Evolutionary conservation across 805 yeast species (phyloP).

Genomic region (Candida parachauliodes): DNA sequence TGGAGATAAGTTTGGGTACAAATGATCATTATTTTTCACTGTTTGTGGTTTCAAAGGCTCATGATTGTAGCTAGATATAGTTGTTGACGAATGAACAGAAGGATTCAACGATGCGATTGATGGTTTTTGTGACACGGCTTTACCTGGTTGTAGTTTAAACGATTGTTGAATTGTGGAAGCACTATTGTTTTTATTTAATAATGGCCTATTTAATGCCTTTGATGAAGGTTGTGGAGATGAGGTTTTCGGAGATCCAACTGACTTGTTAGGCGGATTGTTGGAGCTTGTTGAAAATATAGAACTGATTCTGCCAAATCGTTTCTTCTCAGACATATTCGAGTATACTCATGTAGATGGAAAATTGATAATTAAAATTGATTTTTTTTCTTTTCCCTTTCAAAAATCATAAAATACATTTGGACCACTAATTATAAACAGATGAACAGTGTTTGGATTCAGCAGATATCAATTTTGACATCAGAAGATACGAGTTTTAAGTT

Average conservation of each 20-base stretch:
- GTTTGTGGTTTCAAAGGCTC: background rate
- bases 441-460: no score
- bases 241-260: background rate
- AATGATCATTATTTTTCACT: background rate
- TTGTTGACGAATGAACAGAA: background rate
- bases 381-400: no score
- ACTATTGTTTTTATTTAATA: background rate
- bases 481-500: no score
- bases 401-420: no score
- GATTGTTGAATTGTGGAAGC: background rate
- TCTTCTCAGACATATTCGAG: conserved; percentile 13
- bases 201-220: conserved; percentile 5
- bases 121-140: background rate
- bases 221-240: conserved; percentile 2
- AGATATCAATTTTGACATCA: no score
- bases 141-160: conserved; percentile 1
- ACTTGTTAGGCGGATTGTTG: conserved; percentile 7
- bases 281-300: conserved; percentile 19
- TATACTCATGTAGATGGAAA: background rate
- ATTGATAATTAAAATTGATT: background rate
- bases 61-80: background rate
- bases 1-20: no score
- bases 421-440: no score
- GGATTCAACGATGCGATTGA: background rate
- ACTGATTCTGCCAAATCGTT: conserved; percentile 28